Base-by-base conservation (phyloP, 495 filamentous ascomycete species). In the Zalerion maritima region DNA sequence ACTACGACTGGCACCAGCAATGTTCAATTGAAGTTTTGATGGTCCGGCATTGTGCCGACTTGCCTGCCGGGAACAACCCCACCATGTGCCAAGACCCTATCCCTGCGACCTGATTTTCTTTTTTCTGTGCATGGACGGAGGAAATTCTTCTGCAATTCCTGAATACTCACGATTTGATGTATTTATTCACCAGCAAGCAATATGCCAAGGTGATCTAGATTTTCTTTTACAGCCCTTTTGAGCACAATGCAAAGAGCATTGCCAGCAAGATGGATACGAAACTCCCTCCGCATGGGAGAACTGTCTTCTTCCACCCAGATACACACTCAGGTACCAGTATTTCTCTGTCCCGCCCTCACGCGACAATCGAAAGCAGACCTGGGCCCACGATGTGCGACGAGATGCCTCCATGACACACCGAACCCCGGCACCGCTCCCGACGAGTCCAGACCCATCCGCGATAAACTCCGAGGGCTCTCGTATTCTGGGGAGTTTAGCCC, bases 341-440 rank as follows among this genome's bases (percentile, higher is more conserved):
- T 60, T 23, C 50, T 65, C 12, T 65, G 56, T 26, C 59, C 60
- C 12, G 48, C 59, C 2, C 34, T 60, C 18, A 30, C 14, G 11
- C 3, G 26, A 27, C 14, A 29, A 35, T 30, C 14, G 16, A 8
- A 24, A 24, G 7, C 34, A 23, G 11, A 23, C 11, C 11, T 23
- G 8, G 21, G 21, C 32, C 6, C 36, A 29, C 40, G 18, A 26
- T 17, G 34, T 22, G 14, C 37, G 40, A 25, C 8, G 35, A 35
- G 16, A 28, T 24, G n/a, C 22, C 6, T 19, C 13, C 25, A 18
- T 21, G 12, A 19, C 9, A 14, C 5, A 8, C 8, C 21, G 36
- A 21, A 11, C 27, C 17, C 22, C n/a, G 7, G 39, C 40, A 36
- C 33, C 35, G 8, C 31, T 33, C 24, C 38, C 21, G 21, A 7